Evolutionary conservation across 1,284 basidiomycete genomes (phyloP), one percentile per base, ranked within the genome.

Genomic region (Microbotryum scabiosae): DNA sequence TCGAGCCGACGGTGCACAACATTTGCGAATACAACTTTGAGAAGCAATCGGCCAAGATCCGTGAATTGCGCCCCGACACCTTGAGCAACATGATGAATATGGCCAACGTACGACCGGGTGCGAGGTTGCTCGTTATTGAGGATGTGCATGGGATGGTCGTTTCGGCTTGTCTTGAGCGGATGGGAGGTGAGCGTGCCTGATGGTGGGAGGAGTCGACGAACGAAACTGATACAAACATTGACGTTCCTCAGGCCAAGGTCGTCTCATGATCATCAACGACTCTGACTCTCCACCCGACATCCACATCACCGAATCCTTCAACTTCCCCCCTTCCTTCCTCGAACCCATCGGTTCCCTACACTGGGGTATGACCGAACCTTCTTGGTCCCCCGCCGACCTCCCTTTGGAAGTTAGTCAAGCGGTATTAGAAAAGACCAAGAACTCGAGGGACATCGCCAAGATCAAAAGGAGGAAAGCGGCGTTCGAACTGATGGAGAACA

Each of bases 281-380:
- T 83, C 60, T 41, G 94, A 97, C 72, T 90, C 88, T 4, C 92
- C 94, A 7, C 94, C 96, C 12, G 86, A 90, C 44, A 91, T 92
- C 74, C 90, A 90, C 45, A 82, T 93, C 23, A 76, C 94, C 72
- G 79, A 81, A 2, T 80, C 85, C 57, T 90, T 96, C 87, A 97
- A 97, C 74, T 90, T 93, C 71, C 79, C 83, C 28, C 79, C 83
- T 61, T 16, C 28, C 9, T 75, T 80, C 26, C 71, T 84, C 36
- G 77, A 79, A 12, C 73, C 79, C 0, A 79, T 85, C 44, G 76
- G 82, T 14, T 85, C 84, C 10, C 76, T 97, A 30, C 93, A 94
- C 73, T 97, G 93, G 93, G 87, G 88, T 43, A 87, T 88, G n/a
- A 84, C 85, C 9, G 85, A 90, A 57, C 84, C 87, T 72, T 82